Evolutionary conservation across 345 rosid species (phyloP).

Genomic region (Eucalyptus victrix): DNA sequence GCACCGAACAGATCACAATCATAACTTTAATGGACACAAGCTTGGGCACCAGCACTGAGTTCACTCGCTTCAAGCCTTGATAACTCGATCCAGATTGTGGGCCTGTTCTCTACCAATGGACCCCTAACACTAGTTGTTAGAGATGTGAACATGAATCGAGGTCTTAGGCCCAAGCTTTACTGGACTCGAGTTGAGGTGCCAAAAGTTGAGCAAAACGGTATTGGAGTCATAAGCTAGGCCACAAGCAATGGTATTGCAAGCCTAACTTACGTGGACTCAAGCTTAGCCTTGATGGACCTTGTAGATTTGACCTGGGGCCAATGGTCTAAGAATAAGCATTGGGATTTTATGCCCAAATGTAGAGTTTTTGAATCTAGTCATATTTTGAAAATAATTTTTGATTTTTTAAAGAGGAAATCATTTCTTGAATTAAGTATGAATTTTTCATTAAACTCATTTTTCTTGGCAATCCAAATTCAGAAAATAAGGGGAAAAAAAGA

Average conservation of each 20-base stretch:
- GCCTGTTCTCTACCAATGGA: neutral
- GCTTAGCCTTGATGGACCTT: accelerated
- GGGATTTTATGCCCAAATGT: accelerated
- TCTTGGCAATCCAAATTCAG: neutral
- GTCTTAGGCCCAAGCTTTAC: neutral
- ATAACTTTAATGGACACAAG: neutral
- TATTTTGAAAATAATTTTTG: neutral
- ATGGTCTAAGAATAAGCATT: neutral
- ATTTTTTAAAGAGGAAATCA: neutral
- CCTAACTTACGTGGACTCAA: accelerated
- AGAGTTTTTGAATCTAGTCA: neutral
- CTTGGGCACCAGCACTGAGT: accelerated
- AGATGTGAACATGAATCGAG: accelerated
- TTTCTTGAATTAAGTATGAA: neutral
- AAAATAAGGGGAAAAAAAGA: accelerated
- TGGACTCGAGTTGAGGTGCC: accelerated
- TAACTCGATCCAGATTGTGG: neutral
- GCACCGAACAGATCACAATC: accelerated
- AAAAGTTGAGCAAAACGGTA: neutral
- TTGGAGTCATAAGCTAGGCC: neutral
- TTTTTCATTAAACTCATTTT: no score
- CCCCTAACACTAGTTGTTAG: neutral
- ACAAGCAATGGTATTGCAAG: neutral
- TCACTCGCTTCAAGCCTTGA: neutral
- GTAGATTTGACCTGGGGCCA: accelerated